Conservation (phyloP, 2,329 filamentous ascomycete genomes). For the Pseudomassariella vexata region DNA sequence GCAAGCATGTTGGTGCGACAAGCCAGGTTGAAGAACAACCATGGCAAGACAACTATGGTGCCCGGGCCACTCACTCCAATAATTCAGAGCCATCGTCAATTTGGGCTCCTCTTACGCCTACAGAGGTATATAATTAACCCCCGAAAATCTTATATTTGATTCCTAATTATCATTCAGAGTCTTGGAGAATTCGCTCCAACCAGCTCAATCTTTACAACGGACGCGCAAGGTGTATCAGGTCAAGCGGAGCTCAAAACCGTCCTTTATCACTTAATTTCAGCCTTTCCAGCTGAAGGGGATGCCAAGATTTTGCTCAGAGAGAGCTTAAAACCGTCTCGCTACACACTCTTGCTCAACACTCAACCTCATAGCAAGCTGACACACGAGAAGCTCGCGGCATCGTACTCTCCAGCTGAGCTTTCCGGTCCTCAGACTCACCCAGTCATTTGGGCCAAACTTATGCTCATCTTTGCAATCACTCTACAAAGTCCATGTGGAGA, state of each 20-base stretch:
- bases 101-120: too few species aligned
- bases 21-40: neutral
- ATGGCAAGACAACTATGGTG: too few species aligned
- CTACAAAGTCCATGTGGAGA: constrained; percentile 16
- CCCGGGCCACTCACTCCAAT: too few species aligned
- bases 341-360: constrained; percentile 2
- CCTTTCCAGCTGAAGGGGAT: constrained; percentile 12
- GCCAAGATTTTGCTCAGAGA: constrained; percentile 9
- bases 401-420: constrained; percentile 6
- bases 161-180: too few species aligned
- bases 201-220: too few species aligned
- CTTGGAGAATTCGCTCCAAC: too few species aligned
- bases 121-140: too few species aligned
- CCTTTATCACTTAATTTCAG: constrained; percentile 9
- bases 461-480: constrained; percentile 24
- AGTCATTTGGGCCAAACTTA: constrained; percentile 23
- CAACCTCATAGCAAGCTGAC: constrained; percentile 11
- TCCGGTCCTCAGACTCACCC: constrained; percentile 22
- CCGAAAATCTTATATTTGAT: too few species aligned
- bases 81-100: too few species aligned
- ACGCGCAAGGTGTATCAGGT: too few species aligned
- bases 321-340: neutral
- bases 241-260: constrained; percentile 1
- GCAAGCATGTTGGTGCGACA: constrained; percentile 4
- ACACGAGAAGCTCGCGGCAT: constrained; percentile 5